Evolutionary conservation across 352 stramenopile species (phyloP).

Genomic region (Peronosclerospora sorghi): DNA sequence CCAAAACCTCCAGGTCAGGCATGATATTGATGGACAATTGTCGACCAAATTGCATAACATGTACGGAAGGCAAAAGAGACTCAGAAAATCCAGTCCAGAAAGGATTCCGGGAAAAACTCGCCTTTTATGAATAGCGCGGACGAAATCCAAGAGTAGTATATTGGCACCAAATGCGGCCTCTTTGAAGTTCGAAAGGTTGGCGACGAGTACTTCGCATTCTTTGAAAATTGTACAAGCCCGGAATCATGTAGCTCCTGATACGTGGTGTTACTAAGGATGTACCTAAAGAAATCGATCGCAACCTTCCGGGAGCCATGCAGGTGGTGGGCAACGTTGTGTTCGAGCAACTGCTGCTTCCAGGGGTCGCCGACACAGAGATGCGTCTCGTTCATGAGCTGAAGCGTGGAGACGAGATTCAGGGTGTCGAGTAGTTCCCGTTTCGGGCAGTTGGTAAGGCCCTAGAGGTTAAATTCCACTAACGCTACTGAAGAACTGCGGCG

Average conservation of each 20-base stretch:
- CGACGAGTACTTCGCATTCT: slow-evolving; percentile 98
- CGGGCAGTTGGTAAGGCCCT: slow-evolving; percentile 94
- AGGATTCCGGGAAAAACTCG: no score
- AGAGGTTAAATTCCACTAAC: slow-evolving; percentile 99
- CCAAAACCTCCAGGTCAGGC: no score
- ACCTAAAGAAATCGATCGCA: slow-evolving; percentile 99
- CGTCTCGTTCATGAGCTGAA: slow-evolving; percentile 93
- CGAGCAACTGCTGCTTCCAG: slow-evolving; percentile 93
- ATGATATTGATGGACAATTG: no score
- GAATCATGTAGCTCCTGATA: slow-evolving; percentile 98
- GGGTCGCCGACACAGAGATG: slow-evolving; percentile 97
- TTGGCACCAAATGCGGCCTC: slow-evolving; percentile 96
- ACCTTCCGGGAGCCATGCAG: slow-evolving; percentile 99
- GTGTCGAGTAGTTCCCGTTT: slow-evolving; percentile 96
- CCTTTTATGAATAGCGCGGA: slow-evolving; percentile 96
- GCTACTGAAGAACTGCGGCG: slow-evolving; percentile 98
- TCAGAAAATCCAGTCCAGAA: no score
- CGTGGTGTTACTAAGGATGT: slow-evolving; percentile 98
- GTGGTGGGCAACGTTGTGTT: slow-evolving; percentile 99
- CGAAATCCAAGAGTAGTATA: slow-evolving; percentile 98
- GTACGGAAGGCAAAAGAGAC: no score
- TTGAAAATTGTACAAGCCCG: slow-evolving; percentile 97
- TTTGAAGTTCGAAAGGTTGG: slow-evolving; percentile 94
- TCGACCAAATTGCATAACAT: no score
- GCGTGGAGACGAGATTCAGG: slow-evolving; percentile 85